phyloP scores from a whole-genome alignment of 2,329 filamentous ascomycete genomes.

The Helotiales sp. region DNA sequence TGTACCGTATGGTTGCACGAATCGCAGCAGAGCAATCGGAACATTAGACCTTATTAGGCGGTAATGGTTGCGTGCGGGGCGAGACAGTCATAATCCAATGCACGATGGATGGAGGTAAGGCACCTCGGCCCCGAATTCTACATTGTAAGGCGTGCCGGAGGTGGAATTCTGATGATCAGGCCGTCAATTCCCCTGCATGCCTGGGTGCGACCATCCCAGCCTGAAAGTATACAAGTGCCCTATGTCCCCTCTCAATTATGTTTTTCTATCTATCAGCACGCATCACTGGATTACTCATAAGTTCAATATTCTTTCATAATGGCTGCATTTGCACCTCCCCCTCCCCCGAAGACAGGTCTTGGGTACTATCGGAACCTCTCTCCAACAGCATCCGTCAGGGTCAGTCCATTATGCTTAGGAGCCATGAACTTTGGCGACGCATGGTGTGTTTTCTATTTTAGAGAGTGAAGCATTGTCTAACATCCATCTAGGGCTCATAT shows the following conservation, averaged over 20 bases:
- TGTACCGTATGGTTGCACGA: no score
- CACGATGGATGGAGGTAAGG: neutral
- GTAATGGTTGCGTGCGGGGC: no score
- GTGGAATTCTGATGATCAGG: no score
- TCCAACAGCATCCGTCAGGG: conserved; percentile 32
- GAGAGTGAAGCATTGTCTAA: neutral
- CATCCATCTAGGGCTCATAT: neutral
- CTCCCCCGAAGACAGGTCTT: conserved; percentile 4
- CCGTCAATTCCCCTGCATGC: no score
- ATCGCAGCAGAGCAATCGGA: no score
- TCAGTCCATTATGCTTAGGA: conserved; percentile 35
- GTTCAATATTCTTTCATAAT: neutral
- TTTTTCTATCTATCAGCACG: neutral
- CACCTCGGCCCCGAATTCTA: no score
- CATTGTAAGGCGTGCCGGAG: no score
- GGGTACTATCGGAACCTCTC: conserved; percentile 22
- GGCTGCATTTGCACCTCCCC: conserved; percentile 4
- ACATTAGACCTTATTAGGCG: no score
- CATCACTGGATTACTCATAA: neutral
- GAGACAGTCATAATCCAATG: no score
- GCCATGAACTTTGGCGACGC: conserved; percentile 43
- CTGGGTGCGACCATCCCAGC: no score
- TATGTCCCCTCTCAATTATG: neutral
- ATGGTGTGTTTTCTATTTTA: neutral
- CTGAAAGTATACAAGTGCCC: neutral